Percentiles rank a stretch among this genome's conserved stretches.
Conservation (phyloP, 164 flowering plant genomes). For the Vitis rotundifolia region DNA sequence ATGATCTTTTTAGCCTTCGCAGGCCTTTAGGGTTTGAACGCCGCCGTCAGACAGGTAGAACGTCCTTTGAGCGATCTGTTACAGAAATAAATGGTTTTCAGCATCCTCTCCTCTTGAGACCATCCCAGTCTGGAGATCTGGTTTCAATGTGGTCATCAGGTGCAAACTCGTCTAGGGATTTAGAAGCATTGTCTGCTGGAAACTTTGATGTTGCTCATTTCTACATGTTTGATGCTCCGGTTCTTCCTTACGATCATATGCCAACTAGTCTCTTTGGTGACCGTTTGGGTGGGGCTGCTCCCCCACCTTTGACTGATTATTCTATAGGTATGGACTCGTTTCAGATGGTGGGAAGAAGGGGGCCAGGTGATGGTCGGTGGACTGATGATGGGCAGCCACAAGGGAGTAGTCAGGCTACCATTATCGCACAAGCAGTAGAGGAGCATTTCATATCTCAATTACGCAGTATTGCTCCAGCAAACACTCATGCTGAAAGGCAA, state of each 20-base stretch:
- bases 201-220: slow-evolving; percentile 67
- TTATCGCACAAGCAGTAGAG: slow-evolving; percentile 84
- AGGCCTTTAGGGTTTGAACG: slow-evolving; percentile 76
- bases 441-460: slow-evolving; percentile 73
- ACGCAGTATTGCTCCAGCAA: slow-evolving; percentile 40
- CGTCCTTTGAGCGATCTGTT: slow-evolving; percentile 65
- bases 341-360: slow-evolving; percentile 70
- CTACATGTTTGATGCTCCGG: slow-evolving; percentile 88
- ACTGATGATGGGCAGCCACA: slow-evolving; percentile 98
- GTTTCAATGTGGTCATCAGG: slow-evolving; percentile 61
- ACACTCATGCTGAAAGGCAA: slow-evolving; percentile 38
- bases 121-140: slow-evolving; percentile 64
- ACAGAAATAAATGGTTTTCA: slow-evolving; percentile 70
- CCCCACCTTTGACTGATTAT: slow-evolving; percentile 75
- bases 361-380: slow-evolving; percentile 88
- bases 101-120: slow-evolving; percentile 86
- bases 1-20: slow-evolving; percentile 84
- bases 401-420: slow-evolving; percentile 70
- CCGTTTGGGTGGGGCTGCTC: slow-evolving; percentile 60
- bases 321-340: slow-evolving; percentile 81
- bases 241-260: slow-evolving; percentile 67
- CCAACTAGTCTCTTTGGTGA: slow-evolving; percentile 62
- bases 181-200: slow-evolving; percentile 63
- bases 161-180: slow-evolving; percentile 60
- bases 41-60: slow-evolving; percentile 64